Evolutionary conservation across 2,329 filamentous ascomycete species (phyloP).

Genomic region (Diaporthe caulivora): DNA sequence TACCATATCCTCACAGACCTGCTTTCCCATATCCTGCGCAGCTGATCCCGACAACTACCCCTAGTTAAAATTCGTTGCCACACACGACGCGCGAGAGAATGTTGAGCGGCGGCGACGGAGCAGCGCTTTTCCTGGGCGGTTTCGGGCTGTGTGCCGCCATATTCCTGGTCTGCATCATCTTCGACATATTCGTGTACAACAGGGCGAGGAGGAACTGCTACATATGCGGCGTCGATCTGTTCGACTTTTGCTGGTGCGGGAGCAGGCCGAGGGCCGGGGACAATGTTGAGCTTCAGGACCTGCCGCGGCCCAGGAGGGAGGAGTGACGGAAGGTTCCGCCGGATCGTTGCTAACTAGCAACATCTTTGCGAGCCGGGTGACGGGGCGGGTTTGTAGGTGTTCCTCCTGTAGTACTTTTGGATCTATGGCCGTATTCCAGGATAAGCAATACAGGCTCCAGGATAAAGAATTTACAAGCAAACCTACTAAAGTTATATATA

Average conservation of each 20-base stretch:
- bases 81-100: not conserved
- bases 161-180: constrained; percentile 7
- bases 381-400: not conserved
- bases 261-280: not conserved
- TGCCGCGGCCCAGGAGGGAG: not conserved
- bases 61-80: too few relatives aligned
- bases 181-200: constrained; percentile 8
- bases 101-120: constrained; percentile 14
- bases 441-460: too few relatives aligned
- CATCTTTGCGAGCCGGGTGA: too few relatives aligned
- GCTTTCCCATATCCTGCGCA: not conserved
- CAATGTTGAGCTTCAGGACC: not conserved
- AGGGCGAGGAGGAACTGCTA: constrained; percentile 23
- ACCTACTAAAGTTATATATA: too few relatives aligned
- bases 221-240: constrained; percentile 32
- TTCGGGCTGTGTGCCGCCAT: constrained; percentile 21
- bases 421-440: too few relatives aligned
- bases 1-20: not conserved
- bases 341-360: too few relatives aligned
- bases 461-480: too few relatives aligned
- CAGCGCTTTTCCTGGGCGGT: constrained; percentile 31
- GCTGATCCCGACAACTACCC: too few relatives aligned
- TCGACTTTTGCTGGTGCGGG: constrained; percentile 20
- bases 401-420: too few relatives aligned
- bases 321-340: too few relatives aligned